These are phyloP conservation scores for Globisporangium splendens DNA, from an alignment of 352 stramenopile genomes.

Conservation along the genomic window DNA sequence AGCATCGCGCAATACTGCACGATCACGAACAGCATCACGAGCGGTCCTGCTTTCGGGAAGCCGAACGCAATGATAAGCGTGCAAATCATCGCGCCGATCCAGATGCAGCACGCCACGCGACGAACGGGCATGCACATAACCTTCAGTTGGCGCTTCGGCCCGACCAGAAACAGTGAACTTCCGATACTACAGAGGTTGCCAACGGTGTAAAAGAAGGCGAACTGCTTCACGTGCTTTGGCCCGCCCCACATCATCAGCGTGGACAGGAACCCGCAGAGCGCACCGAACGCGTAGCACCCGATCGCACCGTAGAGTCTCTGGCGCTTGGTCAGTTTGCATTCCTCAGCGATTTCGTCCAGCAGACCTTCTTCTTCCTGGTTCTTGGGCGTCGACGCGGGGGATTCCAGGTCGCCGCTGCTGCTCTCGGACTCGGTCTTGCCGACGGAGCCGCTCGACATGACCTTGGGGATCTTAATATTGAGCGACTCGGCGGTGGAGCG, in stretches of 20 bases:
- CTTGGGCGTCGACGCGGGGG: slow-evolving; percentile 21
- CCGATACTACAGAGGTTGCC: slow-evolving; percentile 78
- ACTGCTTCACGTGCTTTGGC: slow-evolving; percentile 77
- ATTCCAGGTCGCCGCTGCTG: slow-evolving; percentile 24
- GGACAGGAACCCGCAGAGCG: slow-evolving; percentile 71
- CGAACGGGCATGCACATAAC: slow-evolving; percentile 86
- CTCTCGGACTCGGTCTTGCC: slow-evolving; percentile 32
- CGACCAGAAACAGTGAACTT: slow-evolving; percentile 77
- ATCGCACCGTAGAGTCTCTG: slow-evolving; percentile 74
- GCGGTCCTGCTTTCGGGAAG: slow-evolving; percentile 57
- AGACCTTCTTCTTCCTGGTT: slow-evolving; percentile 74
- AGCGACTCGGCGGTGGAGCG: slow-evolving; percentile 41
- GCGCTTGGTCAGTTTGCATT: slow-evolving; percentile 78
- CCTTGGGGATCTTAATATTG: slow-evolving; percentile 41
- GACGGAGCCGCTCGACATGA: slow-evolving; percentile 26
- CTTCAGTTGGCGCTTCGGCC: slow-evolving; percentile 61
- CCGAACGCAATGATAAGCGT: slow-evolving; percentile 77
- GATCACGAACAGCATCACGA: slow-evolving; percentile 73
- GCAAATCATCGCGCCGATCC: slow-evolving; percentile 67
- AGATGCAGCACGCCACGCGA: slow-evolving; percentile 74
- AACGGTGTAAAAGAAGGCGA: slow-evolving; percentile 85
- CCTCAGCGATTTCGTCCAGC: slow-evolving; percentile 58
- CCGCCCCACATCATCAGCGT: slow-evolving; percentile 82
- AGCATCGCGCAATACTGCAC: slow-evolving; percentile 81
- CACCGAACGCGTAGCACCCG: slow-evolving; percentile 68